phyloP scores from a whole-genome alignment of 306 rosid genomes.

The Prunus davidiana region DNA sequence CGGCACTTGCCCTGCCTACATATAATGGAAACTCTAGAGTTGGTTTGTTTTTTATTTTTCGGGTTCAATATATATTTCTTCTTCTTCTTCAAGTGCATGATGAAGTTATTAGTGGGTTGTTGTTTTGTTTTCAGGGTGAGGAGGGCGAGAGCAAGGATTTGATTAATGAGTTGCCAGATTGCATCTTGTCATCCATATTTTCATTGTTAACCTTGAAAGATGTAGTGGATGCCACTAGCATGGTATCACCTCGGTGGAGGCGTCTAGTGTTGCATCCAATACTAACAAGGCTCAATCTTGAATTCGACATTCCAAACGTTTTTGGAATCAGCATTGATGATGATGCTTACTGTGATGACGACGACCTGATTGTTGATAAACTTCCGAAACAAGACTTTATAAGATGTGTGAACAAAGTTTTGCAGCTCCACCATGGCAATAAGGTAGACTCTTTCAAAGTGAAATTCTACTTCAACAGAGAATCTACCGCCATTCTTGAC shows the following conservation, averaged over 20 bases:
- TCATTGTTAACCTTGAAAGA: neutral
- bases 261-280: neutral
- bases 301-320: neutral
- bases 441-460: neutral
- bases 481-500: neutral
- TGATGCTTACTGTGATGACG: too few relatives aligned
- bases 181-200: neutral
- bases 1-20: too few relatives aligned
- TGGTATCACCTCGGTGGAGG: neutral
- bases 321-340: neutral
- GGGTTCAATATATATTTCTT: too few relatives aligned
- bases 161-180: neutral
- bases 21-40: too few relatives aligned
- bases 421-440: neutral
- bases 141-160: neutral
- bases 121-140: neutral
- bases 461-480: neutral
- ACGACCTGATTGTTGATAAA: too few relatives aligned
- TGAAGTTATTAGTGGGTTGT: too few relatives aligned
- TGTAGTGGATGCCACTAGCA: neutral
- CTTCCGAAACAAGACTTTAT: neutral
- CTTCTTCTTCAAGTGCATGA: too few relatives aligned
- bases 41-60: too few relatives aligned
- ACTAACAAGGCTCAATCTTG: neutral
- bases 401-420: neutral